Percentiles rank a stretch among this genome's conserved stretches.
phyloP scores from a whole-genome alignment of 257 asterid species.

The Ophiorrhiza pumila region DNA sequence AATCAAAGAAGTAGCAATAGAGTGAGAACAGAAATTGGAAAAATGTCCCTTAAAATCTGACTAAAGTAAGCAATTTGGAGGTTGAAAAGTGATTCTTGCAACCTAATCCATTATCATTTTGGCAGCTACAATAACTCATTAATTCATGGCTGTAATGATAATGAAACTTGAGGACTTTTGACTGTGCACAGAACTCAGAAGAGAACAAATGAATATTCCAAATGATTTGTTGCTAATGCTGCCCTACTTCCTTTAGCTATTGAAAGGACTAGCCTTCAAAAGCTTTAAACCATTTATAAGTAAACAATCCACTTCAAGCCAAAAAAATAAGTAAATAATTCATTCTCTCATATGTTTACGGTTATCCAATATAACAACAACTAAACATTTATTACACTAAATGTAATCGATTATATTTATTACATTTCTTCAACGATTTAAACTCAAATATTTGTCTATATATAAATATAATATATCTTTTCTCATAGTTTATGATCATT shows the following conservation, averaged over 20 bases:
- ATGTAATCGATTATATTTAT: no score
- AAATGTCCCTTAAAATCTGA: no score
- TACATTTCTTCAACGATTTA: no score
- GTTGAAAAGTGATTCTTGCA: neutral
- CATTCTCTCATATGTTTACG: no score
- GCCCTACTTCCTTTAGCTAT: neutral
- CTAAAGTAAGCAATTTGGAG: neutral
- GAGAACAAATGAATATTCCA: slow-evolving; percentile 13
- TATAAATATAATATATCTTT: no score
- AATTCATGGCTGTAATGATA: no score
- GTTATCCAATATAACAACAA: no score
- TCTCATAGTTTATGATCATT: no score
- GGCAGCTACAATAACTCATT: neutral
- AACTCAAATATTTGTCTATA: no score
- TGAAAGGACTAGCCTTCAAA: neutral
- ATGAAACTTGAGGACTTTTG: neutral
- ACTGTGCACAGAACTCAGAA: neutral
- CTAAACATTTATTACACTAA: no score
- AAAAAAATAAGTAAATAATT: neutral
- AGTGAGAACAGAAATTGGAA: neutral
- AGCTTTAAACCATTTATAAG: neutral
- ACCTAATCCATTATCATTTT: neutral
- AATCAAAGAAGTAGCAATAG: neutral
- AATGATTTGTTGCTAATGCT: neutral
- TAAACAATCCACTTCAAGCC: neutral